Conservation (phyloP, 768 basidiomycete species). For the Suillus weaverae region DNA sequence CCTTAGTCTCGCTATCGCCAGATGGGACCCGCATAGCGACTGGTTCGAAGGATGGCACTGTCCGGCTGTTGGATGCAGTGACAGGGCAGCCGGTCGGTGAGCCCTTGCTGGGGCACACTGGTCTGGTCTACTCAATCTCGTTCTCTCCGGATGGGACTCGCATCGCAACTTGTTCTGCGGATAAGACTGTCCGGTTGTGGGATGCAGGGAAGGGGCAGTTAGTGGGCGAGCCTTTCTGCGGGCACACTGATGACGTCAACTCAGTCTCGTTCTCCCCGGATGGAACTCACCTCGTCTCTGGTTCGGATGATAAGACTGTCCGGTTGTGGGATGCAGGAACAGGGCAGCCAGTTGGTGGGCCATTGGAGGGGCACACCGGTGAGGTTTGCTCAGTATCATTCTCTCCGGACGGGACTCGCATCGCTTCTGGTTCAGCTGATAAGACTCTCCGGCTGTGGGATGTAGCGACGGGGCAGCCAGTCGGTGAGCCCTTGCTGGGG, state of each 20-base stretch:
- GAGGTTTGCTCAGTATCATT: too few relatives aligned
- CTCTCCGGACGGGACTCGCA: too few relatives aligned
- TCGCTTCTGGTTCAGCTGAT: too few relatives aligned
- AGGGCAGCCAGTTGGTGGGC: too few relatives aligned
- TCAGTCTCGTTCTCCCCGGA: neutral
- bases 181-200: neutral
- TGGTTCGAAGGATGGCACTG: neutral
- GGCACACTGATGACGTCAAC: neutral
- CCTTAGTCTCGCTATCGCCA: neutral
- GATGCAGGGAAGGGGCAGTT: neutral
- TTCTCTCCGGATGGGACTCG: neutral
- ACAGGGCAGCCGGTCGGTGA: neutral
- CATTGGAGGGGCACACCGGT: too few relatives aligned
- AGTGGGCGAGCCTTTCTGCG: neutral
- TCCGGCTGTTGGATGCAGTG: neutral
- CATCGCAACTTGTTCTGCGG: neutral
- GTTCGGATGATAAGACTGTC: too few relatives aligned
- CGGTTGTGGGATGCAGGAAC: too few relatives aligned
- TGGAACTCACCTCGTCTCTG: neutral
- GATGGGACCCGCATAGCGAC: neutral
- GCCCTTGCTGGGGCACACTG: neutral
- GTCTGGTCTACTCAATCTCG: rapidly evolving
- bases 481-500: too few relatives aligned
- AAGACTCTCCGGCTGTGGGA: too few relatives aligned
- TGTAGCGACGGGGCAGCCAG: too few relatives aligned